Conservation (phyloP, 495 filamentous ascomycete genomes). For the Aspergillus nidulans region DNA sequence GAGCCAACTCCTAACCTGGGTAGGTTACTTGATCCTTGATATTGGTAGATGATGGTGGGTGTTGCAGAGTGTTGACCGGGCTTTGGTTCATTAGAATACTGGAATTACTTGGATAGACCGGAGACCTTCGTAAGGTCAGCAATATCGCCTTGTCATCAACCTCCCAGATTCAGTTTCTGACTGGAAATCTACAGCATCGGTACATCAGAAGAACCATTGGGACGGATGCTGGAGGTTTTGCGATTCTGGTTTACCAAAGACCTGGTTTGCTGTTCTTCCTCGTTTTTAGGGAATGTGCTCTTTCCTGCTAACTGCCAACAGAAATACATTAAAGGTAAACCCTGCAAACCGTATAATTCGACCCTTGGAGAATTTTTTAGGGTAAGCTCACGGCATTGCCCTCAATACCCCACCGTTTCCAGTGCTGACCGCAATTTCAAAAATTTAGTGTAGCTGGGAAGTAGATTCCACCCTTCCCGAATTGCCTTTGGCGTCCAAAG, state of each 20-base stretch:
- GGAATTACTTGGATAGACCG: slow-evolving; percentile 94
- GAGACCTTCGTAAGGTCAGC: slow-evolving; percentile 81
- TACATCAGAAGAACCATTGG: slow-evolving; percentile 83
- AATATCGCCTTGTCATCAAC: slow-evolving; percentile 18
- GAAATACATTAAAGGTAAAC: slow-evolving; percentile 98
- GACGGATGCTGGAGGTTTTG: slow-evolving; percentile 87
- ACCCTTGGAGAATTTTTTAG: slow-evolving; percentile 97
- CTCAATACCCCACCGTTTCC: neutral
- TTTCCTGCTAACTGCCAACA: slow-evolving; percentile 25
- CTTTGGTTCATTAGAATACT: slow-evolving; percentile 65
- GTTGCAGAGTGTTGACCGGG: slow-evolving; percentile 15
- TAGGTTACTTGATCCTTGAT: slow-evolving; percentile 28
- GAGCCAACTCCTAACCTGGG: slow-evolving; percentile 92
- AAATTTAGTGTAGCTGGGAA: slow-evolving; percentile 81
- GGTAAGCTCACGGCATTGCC: slow-evolving; percentile 52
- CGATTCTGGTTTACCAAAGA: slow-evolving; percentile 99
- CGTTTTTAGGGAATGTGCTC: neutral
- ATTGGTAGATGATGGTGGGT: neutral
- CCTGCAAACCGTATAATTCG: slow-evolving; percentile 98
- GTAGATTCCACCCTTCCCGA: slow-evolving; percentile 62
- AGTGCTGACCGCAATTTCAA: slow-evolving; percentile 9
- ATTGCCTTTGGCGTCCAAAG: slow-evolving; percentile 35
- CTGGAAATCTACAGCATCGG: slow-evolving; percentile 64
- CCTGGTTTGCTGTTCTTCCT: slow-evolving; percentile 49
- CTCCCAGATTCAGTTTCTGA: slow-evolving; percentile 32